Evolutionary conservation across 495 filamentous ascomycete species (phyloP).

Genomic region (Usnea hakonensis): DNA sequence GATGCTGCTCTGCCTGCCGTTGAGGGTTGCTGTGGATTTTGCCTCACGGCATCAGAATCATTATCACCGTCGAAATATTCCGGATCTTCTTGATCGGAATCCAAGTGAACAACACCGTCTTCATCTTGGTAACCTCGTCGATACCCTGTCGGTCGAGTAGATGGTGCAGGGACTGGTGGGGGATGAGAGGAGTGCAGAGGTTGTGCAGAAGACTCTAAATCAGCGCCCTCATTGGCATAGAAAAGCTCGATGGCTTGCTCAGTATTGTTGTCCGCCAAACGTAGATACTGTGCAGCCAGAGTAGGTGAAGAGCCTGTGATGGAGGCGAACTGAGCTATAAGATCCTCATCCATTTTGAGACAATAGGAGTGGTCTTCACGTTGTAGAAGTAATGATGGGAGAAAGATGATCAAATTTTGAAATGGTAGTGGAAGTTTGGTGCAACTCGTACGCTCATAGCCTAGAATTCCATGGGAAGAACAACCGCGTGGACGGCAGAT

Average conservation of each 20-base stretch:
- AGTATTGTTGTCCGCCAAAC: conserved; percentile 71
- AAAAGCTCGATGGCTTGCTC: conserved; percentile 83
- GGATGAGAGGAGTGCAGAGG: conserved; percentile 32
- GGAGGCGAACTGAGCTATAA: conserved; percentile 50
- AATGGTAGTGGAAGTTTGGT: not conserved
- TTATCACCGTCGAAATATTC: conserved; percentile 18
- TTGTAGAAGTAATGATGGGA: not conserved
- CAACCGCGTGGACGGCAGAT: no score
- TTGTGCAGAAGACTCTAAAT: conserved; percentile 42
- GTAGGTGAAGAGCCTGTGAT: conserved; percentile 61
- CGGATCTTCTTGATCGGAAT: conserved; percentile 50
- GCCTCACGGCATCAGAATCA: conserved; percentile 6
- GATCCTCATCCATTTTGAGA: conserved; percentile 59
- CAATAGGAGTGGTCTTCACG: not conserved
- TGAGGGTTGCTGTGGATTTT: not conserved
- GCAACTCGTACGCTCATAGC: not conserved
- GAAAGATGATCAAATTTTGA: not conserved
- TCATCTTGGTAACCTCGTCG: conserved; percentile 41
- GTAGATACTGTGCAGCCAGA: conserved; percentile 69
- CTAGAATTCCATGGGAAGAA: not conserved
- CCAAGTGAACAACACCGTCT: conserved; percentile 59
- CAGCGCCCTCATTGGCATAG: conserved; percentile 69
- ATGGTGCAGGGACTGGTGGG: conserved; percentile 27
- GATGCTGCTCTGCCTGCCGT: conserved; percentile 9
- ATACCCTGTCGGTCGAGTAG: conserved; percentile 19